Evolutionary conservation across 306 rosid species (phyloP).

Genomic region (Prunus mongolica): DNA sequence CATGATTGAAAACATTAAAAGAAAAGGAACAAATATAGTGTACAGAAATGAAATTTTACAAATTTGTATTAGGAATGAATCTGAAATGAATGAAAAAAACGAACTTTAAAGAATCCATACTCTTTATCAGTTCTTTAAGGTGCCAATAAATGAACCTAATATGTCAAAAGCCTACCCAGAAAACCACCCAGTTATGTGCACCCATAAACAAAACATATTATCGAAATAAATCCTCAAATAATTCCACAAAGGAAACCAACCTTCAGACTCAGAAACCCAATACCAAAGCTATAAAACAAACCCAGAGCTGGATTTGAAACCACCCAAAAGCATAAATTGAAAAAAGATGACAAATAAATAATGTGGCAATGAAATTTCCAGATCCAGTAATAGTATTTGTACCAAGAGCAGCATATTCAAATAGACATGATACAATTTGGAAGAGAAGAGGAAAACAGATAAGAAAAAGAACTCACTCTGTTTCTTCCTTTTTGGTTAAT

Average conservation of each 20-base stretch:
- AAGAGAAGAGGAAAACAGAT: not conserved
- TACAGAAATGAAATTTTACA: not conserved
- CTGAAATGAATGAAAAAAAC: not conserved
- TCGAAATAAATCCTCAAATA: not conserved
- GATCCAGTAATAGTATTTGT: conserved; percentile 26
- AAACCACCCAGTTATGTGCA: not conserved
- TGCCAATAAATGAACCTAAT: not conserved
- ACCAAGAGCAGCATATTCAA: not conserved
- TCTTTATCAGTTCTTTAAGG: not conserved
- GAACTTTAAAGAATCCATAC: not conserved
- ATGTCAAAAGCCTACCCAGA: conserved; percentile 1
- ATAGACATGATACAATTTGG: not conserved
- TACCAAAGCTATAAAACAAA: not conserved
- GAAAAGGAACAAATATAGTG: not conserved
- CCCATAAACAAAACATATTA: not conserved
- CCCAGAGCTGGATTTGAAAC: conserved; percentile 7
- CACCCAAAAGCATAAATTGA: conserved; percentile 8
- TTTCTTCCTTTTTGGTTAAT: too few relatives aligned
- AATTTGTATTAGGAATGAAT: not conserved
- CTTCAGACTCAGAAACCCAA: conserved; percentile 4
- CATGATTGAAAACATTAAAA: not conserved
- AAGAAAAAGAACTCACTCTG: not conserved
- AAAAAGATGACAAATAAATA: not conserved
- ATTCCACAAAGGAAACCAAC: not conserved
- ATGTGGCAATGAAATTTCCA: not conserved